Evolutionary conservation across 2,329 filamentous ascomycete genomes (phyloP).

Genomic region (Fusarium transvaalense): DNA sequence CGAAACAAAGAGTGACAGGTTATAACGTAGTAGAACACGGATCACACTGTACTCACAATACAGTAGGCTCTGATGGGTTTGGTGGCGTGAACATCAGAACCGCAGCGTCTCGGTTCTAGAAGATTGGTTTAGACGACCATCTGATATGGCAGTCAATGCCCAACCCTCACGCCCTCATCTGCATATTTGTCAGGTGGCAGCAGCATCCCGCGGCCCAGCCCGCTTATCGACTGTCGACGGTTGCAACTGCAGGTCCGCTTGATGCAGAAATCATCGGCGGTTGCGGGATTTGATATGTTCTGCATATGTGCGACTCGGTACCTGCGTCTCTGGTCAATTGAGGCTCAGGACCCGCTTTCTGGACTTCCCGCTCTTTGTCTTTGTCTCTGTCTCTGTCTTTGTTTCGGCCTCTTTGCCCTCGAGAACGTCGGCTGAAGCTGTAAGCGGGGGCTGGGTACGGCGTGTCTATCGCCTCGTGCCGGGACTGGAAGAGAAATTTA

Average conservation of each 20-base stretch:
- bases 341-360: constrained; percentile 6
- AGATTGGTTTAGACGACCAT: constrained; percentile 13
- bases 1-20: neutral
- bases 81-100: constrained; percentile 29
- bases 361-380: constrained; percentile 11
- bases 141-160: constrained; percentile 1
- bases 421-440: constrained; percentile 28
- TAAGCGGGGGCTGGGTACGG: constrained; percentile 6
- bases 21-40: constrained; percentile 3
- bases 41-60: constrained; percentile 7
- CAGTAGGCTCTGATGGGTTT: constrained; percentile 5
- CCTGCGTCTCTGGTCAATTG: constrained; percentile 27
- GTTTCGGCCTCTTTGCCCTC: constrained; percentile 27
- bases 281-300: constrained; percentile 17
- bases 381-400: neutral
- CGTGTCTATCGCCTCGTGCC: constrained; percentile 1
- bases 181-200: constrained; percentile 9
- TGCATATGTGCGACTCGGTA: constrained; percentile 25
- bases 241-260: constrained; percentile 20
- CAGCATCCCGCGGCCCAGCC: constrained; percentile 22
- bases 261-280: constrained; percentile 1
- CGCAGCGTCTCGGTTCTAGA: constrained; percentile 37
- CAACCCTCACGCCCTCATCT: constrained; percentile 12
- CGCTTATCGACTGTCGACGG: constrained; percentile 11
- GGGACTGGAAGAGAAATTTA: constrained; percentile 10